phyloP scores from a whole-genome alignment of 805 yeast genomes.

The Yamadazyma akitaensis region DNA sequence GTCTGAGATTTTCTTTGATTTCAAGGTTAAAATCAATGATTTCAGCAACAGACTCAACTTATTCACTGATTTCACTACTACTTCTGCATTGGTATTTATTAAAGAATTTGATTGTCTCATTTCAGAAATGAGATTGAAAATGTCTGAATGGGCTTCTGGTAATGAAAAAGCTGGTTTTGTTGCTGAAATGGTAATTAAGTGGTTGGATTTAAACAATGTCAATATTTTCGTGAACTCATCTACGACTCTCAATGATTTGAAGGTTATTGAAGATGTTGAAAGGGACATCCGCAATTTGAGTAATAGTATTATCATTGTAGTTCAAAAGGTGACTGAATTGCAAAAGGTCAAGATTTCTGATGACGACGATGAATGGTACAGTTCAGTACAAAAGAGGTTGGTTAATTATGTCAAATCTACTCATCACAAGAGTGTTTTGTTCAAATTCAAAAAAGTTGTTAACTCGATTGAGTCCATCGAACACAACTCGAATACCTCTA shows the following conservation, averaged over 20 bases:
- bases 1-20: conserved; percentile 15
- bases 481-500: conserved; percentile 36
- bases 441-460: conserved; percentile 34
- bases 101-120: conserved; percentile 19
- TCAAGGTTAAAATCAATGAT: conserved; percentile 16
- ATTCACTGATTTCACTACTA: conserved; percentile 19
- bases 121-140: conserved; percentile 18
- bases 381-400: conserved; percentile 44
- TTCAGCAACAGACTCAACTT: conserved; percentile 13
- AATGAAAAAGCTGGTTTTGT: conserved; percentile 41
- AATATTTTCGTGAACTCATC: conserved; percentile 21
- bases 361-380: conserved; percentile 67
- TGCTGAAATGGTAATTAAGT: conserved; percentile 44
- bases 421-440: conserved; percentile 35
- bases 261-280: conserved; percentile 41
- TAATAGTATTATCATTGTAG: conserved; percentile 58
- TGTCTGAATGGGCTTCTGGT: conserved; percentile 33
- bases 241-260: conserved; percentile 19
- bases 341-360: conserved; percentile 34
- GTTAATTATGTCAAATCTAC: conserved; percentile 40
- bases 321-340: conserved; percentile 54
- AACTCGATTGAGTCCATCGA: conserved; percentile 31
- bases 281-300: conserved; percentile 46
- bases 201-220: conserved; percentile 35
- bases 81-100: conserved; percentile 18